These are phyloP conservation scores for Aotearoamyces nothofagi DNA, from an alignment of 2,329 filamentous ascomycete genomes.

Conservation along the genomic window DNA sequence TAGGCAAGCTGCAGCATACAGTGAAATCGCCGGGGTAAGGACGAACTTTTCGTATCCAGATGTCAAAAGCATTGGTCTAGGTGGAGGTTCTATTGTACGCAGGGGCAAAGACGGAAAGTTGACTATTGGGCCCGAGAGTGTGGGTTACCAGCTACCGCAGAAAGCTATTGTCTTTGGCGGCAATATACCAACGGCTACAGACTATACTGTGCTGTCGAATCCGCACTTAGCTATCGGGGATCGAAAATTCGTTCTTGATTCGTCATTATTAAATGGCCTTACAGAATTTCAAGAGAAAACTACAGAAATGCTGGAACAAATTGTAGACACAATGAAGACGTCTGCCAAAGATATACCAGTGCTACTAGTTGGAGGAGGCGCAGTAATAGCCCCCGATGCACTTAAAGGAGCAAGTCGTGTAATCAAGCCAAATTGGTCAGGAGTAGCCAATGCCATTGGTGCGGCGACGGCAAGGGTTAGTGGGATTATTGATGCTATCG, in stretches of 20 bases:
- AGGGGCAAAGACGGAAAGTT: conserved; percentile 7
- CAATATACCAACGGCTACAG: conserved; percentile 33
- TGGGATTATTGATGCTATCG: conserved; percentile 12
- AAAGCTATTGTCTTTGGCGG: conserved; percentile 38
- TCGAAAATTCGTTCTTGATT: conserved; percentile 8
- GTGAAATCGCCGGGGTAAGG: conserved; percentile 37
- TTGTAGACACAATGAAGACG: conserved; percentile 39
- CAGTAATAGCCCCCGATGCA: conserved; percentile 26
- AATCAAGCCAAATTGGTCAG: conserved; percentile 32
- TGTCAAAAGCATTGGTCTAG: conserved; percentile 37
- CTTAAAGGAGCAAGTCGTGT: conserved; percentile 32
- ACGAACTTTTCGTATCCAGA: conserved; percentile 42
- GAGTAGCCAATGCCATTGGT: conserved; percentile 41
- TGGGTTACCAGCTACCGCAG: conserved; percentile 32
- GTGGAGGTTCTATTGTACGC: conserved; percentile 33
- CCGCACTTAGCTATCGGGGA: conserved; percentile 14
- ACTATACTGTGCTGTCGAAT: conserved; percentile 32
- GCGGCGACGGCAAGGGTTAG: conserved; percentile 27
- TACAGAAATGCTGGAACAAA: conserved; percentile 29
- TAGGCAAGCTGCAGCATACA: conserved; percentile 38
- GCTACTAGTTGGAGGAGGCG: conserved; percentile 39
- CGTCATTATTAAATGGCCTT: conserved; percentile 7
- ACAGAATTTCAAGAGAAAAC: conserved; percentile 11
- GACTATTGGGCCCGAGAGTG: conserved; percentile 36
- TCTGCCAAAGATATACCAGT: conserved; percentile 34